Evolutionary conservation across 2,329 filamentous ascomycete species (phyloP).

Genomic region (Calonectria pseudoturangicola): DNA sequence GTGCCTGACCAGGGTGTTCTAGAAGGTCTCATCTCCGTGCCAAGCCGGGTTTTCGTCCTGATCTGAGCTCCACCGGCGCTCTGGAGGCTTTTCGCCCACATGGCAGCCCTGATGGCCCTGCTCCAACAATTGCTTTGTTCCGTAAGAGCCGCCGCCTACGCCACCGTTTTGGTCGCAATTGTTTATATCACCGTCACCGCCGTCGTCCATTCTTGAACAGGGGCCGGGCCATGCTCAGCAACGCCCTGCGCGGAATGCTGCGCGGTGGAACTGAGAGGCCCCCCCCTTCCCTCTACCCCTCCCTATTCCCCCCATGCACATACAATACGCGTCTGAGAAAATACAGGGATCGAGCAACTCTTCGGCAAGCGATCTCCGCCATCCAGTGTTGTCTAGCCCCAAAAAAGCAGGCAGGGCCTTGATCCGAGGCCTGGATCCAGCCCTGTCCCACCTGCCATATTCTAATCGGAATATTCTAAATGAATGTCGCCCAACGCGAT

Average conservation of each 20-base stretch:
- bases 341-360: slow-evolving; percentile 12
- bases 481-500: neutral
- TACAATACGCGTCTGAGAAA: slow-evolving; percentile 10
- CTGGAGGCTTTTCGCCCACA: neutral
- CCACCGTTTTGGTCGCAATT: slow-evolving; percentile 21
- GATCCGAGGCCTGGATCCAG: slow-evolving; percentile 10
- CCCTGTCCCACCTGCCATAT: slow-evolving; percentile 3
- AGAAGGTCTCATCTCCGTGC: slow-evolving; percentile 24
- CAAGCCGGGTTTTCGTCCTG: slow-evolving; percentile 16
- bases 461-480: slow-evolving; percentile 5
- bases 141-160: neutral
- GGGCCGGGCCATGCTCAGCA: neutral
- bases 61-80: slow-evolving; percentile 20
- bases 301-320: neutral
- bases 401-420: slow-evolving; percentile 1
- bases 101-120: neutral
- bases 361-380: slow-evolving; percentile 22
- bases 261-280: neutral
- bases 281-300: too few species aligned
- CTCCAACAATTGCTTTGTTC: slow-evolving; percentile 12
- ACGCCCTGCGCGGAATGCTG: slow-evolving; percentile 1
- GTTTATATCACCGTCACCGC: slow-evolving; percentile 12
- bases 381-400: slow-evolving; percentile 18
- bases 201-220: neutral
- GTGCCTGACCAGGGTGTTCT: neutral